Conservation (phyloP, 805 yeast genomes). For the Grigorovia humatica region DNA sequence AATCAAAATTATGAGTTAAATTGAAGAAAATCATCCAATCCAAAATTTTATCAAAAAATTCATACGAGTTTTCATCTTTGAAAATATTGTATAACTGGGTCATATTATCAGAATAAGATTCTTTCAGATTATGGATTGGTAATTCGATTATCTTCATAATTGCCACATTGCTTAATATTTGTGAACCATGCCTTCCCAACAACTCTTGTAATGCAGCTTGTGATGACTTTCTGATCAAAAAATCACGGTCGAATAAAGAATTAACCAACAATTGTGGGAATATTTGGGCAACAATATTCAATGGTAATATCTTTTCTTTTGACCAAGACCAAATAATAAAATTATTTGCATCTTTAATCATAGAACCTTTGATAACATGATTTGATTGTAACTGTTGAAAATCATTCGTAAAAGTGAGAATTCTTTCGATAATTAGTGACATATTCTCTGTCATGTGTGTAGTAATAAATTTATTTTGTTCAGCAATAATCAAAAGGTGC, state of each 20-base stretch:
- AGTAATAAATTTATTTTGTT: constrained; percentile 16
- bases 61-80: constrained; percentile 12
- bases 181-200: constrained; percentile 51
- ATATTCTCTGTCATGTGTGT: constrained; percentile 6
- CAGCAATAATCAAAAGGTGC: constrained; percentile 29
- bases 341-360: constrained; percentile 76
- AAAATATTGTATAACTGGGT: constrained; percentile 17
- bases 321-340: constrained; percentile 74
- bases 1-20: constrained; percentile 13
- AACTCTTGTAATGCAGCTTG: constrained; percentile 82
- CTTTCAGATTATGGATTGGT: constrained; percentile 40
- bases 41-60: constrained; percentile 8
- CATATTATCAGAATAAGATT: constrained; percentile 34
- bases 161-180: constrained; percentile 23
- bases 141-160: constrained; percentile 44
- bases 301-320: constrained; percentile 23
- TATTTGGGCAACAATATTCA: constrained; percentile 19
- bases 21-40: constrained; percentile 18
- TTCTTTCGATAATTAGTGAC: constrained; percentile 4
- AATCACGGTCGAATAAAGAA: constrained; percentile 61
- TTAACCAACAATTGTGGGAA: constrained; percentile 34
- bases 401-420: constrained; percentile 40
- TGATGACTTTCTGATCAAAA: constrained; percentile 68
- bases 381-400: constrained; percentile 49
- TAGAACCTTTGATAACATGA: constrained; percentile 43